Conservation (phyloP, 202 grass and related monocot genomes). For the Eragrostis tef region DNA sequence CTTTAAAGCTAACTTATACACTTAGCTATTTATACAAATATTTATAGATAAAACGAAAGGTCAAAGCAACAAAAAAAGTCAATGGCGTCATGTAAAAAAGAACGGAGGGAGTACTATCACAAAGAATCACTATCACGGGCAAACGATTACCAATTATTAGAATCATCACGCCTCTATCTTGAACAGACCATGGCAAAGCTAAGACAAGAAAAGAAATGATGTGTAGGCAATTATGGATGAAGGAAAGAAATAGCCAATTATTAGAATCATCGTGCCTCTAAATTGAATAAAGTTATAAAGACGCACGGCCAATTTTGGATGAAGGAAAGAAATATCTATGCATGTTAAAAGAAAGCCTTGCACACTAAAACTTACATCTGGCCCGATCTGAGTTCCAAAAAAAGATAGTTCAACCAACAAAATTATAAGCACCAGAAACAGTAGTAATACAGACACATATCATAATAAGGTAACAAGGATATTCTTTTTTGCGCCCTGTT, state of each 20-base stretch:
- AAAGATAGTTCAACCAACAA: constrained; percentile 8
- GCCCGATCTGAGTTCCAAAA: no score
- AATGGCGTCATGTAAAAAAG: no score
- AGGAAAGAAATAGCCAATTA: constrained; percentile 19
- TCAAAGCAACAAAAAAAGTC: no score
- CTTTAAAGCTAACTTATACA: no score
- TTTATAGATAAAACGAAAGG: no score
- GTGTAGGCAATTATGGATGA: constrained; percentile 11
- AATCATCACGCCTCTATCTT: background rate
- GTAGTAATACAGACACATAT: constrained; percentile 25
- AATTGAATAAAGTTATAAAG: constrained; percentile 12
- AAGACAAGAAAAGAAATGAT: constrained; percentile 9
- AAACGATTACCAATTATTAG: background rate
- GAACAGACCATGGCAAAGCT: background rate
- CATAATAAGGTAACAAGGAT: constrained; percentile 66
- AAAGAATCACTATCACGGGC: background rate
- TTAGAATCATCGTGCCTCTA: background rate
- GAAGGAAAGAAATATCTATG: constrained; percentile 31
- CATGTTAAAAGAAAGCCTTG: constrained; percentile 15
- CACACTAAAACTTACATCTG: background rate
- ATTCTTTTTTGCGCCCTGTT: constrained; percentile 98
- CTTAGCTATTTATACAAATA: no score
- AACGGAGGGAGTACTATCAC: no score
- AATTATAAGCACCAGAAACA: background rate
- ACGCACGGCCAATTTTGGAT: constrained; percentile 11